A percentile compares a stretch with the other conserved stretches of the same genome.
These are phyloP conservation scores for Zizania palustris DNA, from an alignment of 202 grass and related monocot species.

Conservation along the genomic window DNA sequence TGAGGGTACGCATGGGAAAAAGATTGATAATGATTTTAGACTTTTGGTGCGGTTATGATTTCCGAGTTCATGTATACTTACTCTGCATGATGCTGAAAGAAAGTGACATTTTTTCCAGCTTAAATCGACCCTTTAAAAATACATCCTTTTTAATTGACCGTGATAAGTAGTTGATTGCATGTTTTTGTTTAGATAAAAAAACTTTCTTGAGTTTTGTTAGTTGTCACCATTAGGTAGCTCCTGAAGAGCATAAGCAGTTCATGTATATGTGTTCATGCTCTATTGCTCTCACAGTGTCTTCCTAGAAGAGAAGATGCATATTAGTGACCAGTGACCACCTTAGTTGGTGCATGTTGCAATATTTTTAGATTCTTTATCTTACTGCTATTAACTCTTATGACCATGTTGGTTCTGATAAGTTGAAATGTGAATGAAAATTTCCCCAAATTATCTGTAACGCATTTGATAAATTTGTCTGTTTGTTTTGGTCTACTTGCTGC, in stretches of 20 bases:
- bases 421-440: background rate
- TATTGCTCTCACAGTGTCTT: background rate
- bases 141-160: slow-evolving; percentile 7
- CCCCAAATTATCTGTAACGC: too few species aligned
- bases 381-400: background rate
- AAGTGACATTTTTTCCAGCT: background rate
- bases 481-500: background rate
- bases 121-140: background rate
- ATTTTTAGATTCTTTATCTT: slow-evolving; percentile 20
- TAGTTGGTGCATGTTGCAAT: slow-evolving; percentile 25
- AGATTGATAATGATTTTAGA: slow-evolving; percentile 3
- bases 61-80: background rate
- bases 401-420: background rate
- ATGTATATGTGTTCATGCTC: background rate
- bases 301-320: slow-evolving; percentile 17
- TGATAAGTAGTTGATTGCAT: slow-evolving; percentile 13
- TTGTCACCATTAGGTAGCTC: background rate
- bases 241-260: background rate
- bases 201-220: background rate
- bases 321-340: slow-evolving; percentile 14
- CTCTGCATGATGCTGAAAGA: background rate
- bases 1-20: background rate
- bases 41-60: background rate
- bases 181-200: background rate
- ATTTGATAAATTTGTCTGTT: background rate